Evolutionary conservation across 1,139 yeast genomes (phyloP), one percentile per base, ranked within the genome.

Genomic region (Geotrichum citri-aurantii): DNA sequence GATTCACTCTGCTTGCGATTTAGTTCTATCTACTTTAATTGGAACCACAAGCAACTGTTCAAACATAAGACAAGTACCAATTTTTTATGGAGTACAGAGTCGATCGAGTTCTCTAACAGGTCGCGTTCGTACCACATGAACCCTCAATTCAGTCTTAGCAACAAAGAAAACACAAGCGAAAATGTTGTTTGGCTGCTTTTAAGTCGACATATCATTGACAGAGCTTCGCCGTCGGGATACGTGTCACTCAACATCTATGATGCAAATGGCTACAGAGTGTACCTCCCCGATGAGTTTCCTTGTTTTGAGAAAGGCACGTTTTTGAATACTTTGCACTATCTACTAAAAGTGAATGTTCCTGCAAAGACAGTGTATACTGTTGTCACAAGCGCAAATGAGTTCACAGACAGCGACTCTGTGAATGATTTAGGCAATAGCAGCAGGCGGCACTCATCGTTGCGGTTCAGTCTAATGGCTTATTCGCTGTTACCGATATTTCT

Each of bases 11-110:
- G 79, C 54, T 71, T 75, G n/a, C 73, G 78, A 50, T 85, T 87
- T 68, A 75, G 76, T 21, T 82, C 79, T 50, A 62, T 87, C 2
- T 90, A 88, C 67, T 64, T 88, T 50, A 88, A 85, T 67, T 87
- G 95, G 95, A 77, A 83, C 62, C 44, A 37, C 19, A 79, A 83
- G 0, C 50, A 60, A 1, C 63, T 72, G 33, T 81, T 79, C 64
- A 63, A 67, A 19, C 65, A 65, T 56, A 66, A 69, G 2, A 58
- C 65, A n/a, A 64, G 66, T 1, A 61, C 70, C 0, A 77, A 75
- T 47, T 81, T 83, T 64, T 50, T 68, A 1, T 68, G 69, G 68
- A 58, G 63, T 19, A 29, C 53, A 4, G 56, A 58, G 3, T 61
- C 63, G 7, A 58, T 64, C 54, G 56, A 37, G 48, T 54, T 54